Evolutionary conservation across 108 stramenopile species (phyloP), one percentile per base, ranked within the genome.

Genomic region (Conticribra guillardii): DNA sequence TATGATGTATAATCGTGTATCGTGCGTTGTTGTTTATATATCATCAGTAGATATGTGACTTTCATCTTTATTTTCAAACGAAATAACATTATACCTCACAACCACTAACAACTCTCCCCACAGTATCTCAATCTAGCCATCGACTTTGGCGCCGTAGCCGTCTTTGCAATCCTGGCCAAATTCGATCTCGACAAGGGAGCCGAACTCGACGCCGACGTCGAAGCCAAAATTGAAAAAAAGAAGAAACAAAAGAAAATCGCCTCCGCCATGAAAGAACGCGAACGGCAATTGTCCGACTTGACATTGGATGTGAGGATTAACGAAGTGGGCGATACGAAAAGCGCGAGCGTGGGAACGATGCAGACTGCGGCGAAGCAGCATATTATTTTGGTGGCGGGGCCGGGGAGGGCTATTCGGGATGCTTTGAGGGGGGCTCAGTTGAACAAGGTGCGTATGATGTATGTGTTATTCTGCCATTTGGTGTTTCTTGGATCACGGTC

Each of bases 381-480:
- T 52, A 61, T 93, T 67, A 93, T 93, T 76, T 66, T 93, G 33
- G 92, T 93, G 5, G 87, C 83, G 33, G 92, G 92, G 17, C 89
- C 88, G 11, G 73, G 83, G 37, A 84, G 83, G 44, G 89, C 88
- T n/a, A 77, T 86, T 62, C 69, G 69, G 32, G 89, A 93, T 80
- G 89, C 92, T 2, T 65, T 93, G 46, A 66, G 89, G 53, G 88
- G 88, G 48, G 92, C 92, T 56, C 89, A 89, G 61, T 66, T 93
- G 48, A 61, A 89, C 30, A 92, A 89, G 67, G 86, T 88, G 79
- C 51, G 52, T 17, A 31, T 21, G n/a, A n/a, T n/a, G n/a, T n/a
- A n/a, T n/a, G n/a, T n/a, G n/a, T n/a, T n/a, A n/a, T n/a, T n/a
- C n/a, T n/a, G n/a, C n/a, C n/a, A n/a, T n/a, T n/a, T n/a, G n/a